Conservation (phyloP, 352 stramenopile species). For the Pythium pyrilobum region DNA sequence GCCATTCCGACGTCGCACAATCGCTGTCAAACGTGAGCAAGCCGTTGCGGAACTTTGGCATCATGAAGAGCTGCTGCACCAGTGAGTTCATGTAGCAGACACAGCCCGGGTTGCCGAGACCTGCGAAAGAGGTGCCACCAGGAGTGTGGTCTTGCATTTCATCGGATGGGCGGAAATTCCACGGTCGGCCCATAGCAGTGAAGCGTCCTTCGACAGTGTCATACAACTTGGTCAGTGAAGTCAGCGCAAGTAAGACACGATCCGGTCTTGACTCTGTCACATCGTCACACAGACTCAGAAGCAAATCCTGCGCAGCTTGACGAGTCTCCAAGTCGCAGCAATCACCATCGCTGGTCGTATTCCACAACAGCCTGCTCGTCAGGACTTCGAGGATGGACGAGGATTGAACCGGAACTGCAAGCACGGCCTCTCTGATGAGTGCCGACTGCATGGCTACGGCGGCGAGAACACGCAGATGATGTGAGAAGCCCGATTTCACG, state of each 20-base stretch:
- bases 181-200: slow-evolving; percentile 34
- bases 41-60: slow-evolving; percentile 48
- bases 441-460: background rate
- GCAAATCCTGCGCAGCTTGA: slow-evolving; percentile 2
- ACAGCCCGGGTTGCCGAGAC: slow-evolving; percentile 96
- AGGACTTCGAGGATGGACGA: background rate
- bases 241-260: background rate
- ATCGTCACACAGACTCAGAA: background rate
- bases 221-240: slow-evolving; percentile 3
- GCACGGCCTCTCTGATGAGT: background rate
- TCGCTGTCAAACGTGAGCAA: slow-evolving; percentile 34
- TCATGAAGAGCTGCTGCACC: slow-evolving; percentile 94
- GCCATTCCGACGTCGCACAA: slow-evolving; percentile 19
- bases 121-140: slow-evolving; percentile 31
- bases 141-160: slow-evolving; percentile 19
- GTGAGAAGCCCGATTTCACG: background rate
- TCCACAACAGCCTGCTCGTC: slow-evolving; percentile 2
- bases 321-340: background rate
- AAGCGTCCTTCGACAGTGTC: background rate
- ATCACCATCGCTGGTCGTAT: background rate
- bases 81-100: slow-evolving; percentile 99
- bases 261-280: background rate
- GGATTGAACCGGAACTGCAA: background rate
- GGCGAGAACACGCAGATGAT: slow-evolving; percentile 3
- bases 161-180: slow-evolving; percentile 49